phyloP scores from a whole-genome alignment of 2,329 filamentous ascomycete species.

The Colletotrichum filicis region DNA sequence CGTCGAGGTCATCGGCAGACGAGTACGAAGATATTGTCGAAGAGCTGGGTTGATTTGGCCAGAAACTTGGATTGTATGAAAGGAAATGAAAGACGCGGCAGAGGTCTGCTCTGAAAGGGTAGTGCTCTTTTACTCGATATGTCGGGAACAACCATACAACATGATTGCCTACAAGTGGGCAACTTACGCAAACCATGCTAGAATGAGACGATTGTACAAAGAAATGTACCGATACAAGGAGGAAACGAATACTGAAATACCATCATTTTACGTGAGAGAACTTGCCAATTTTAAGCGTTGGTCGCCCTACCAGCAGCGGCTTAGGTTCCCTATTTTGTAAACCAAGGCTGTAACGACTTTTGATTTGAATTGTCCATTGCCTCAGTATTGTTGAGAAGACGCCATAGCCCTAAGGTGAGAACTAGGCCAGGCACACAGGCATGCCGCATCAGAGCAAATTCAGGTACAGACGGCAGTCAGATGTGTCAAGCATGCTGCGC shows the following conservation, averaged over 20 bases:
- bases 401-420: neutral
- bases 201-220: neutral
- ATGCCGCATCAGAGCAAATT: too few relatives aligned
- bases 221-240: neutral
- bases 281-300: neutral
- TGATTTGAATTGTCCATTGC: neutral
- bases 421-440: neutral
- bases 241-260: neutral
- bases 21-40: slow-evolving; percentile 57
- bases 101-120: neutral
- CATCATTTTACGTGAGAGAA: neutral
- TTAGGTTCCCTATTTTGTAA: neutral
- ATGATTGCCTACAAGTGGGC: neutral
- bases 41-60: slow-evolving; percentile 31
- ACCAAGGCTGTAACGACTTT: neutral
- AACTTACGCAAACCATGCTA: neutral
- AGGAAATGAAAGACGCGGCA: neutral
- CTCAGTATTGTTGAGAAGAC: neutral
- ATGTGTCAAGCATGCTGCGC: too few relatives aligned
- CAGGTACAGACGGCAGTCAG: too few relatives aligned
- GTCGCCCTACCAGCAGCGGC: neutral
- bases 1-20: slow-evolving; percentile 39
- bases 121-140: neutral
- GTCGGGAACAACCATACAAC: neutral
- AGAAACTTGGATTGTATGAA: neutral